A percentile compares a stretch with the other conserved stretches of the same genome.
Evolutionary conservation across 179 eudicot species (phyloP).

Genomic region (Sideroxylon spinosum): DNA sequence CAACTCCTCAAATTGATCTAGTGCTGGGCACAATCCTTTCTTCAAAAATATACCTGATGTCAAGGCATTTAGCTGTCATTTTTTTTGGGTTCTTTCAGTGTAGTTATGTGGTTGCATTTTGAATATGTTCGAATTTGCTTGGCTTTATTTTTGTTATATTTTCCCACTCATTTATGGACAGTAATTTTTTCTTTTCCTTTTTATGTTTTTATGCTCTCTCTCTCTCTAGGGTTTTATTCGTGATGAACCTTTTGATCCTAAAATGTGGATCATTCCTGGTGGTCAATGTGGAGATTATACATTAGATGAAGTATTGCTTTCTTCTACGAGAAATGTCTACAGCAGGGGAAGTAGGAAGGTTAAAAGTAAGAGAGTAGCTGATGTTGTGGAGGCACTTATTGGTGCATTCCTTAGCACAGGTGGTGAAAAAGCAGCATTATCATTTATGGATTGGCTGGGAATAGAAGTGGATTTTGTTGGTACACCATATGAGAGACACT

Average conservation of each 20-base stretch:
- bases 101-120: neutral
- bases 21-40: neutral
- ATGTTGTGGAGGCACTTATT: conserved; percentile 86
- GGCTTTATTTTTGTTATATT: neutral
- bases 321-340: conserved; percentile 38
- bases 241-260: conserved; percentile 61
- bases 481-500: conserved; percentile 34
- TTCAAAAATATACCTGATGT: neutral
- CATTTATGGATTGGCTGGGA: conserved; percentile 85
- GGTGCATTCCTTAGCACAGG: conserved; percentile 71
- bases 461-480: conserved; percentile 48
- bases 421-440: conserved; percentile 68
- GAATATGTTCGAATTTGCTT: neutral
- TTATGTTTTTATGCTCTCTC: too few relatives aligned
- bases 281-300: conserved; percentile 26
- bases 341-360: conserved; percentile 36
- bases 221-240: conserved; percentile 72
- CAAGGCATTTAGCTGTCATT: neutral
- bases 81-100: neutral
- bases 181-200: neutral
- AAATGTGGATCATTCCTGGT: conserved; percentile 78
- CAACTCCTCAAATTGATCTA: neutral
- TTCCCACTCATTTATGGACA: neutral
- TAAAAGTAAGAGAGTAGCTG: conserved; percentile 71
- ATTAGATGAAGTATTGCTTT: conserved; percentile 41